Conservation (phyloP, 345 rosid species). For the Brassica nigra region DNA sequence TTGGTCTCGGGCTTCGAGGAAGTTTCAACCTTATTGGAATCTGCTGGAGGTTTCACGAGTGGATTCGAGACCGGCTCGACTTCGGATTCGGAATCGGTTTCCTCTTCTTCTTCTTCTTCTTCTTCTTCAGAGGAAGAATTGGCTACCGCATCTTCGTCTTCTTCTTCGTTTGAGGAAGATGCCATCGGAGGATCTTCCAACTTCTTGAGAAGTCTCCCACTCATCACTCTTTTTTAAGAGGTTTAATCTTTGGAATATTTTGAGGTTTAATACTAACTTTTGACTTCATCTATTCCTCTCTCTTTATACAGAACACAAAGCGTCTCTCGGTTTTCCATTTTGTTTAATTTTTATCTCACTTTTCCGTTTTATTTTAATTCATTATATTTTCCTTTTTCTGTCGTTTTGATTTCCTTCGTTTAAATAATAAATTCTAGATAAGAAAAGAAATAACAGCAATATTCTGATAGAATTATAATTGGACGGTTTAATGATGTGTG, state of each 20-base stretch:
- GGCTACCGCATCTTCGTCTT: not conserved
- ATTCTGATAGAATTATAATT: not conserved
- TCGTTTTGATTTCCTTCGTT: slow-evolving; percentile 2
- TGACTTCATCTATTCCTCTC: not conserved
- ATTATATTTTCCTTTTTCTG: not conserved
- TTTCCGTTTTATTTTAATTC: not conserved
- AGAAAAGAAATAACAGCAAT: not conserved
- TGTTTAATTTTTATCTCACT: not conserved
- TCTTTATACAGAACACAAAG: not conserved
- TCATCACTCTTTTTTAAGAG: not conserved
- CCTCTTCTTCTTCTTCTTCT: slow-evolving; percentile 3
- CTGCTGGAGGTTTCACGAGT: not conserved
- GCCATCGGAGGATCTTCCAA: not conserved
- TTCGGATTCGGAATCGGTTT: slow-evolving; percentile 41
- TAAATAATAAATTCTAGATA: not conserved
- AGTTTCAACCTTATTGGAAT: not conserved
- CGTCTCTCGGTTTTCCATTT: slow-evolving; percentile 28
- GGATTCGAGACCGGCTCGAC: not conserved
- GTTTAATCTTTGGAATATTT: not conserved
- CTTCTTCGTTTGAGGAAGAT: not conserved
- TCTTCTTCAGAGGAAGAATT: not conserved
- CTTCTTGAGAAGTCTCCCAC: not conserved
- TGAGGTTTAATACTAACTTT: not conserved
- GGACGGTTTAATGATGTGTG: not conserved
- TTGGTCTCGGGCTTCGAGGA: not conserved